Percentiles rank a stretch among this genome's conserved stretches.
These are phyloP conservation scores for Dillenia turbinata DNA, from an alignment of 164 flowering plant species.

Conservation along the genomic window DNA sequence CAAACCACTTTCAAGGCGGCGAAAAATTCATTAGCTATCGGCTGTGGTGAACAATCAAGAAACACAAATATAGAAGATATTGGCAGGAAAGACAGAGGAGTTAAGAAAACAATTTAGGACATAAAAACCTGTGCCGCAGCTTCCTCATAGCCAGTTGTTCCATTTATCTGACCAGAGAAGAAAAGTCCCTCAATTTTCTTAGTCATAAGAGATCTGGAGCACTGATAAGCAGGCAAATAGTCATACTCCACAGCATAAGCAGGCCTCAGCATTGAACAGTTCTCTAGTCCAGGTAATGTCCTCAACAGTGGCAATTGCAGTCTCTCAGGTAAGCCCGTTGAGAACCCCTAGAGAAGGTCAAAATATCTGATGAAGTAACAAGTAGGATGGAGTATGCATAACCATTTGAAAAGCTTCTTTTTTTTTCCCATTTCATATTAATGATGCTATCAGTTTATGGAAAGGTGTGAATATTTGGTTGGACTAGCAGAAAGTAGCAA, in stretches of 20 bases:
- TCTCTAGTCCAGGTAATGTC: constrained; percentile 94
- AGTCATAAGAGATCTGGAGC: constrained; percentile 91
- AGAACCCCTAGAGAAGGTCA: constrained; percentile 62
- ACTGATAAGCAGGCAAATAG: constrained; percentile 92
- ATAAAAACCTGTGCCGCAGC: constrained; percentile 93
- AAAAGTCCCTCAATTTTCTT: constrained; percentile 86
- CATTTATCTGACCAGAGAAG: constrained; percentile 99
- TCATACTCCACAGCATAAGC: constrained; percentile 99
- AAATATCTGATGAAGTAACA: background rate
- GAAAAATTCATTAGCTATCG: background rate
- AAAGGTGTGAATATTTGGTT: too few species aligned
- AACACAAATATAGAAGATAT: constrained; percentile 2
- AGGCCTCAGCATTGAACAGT: constrained; percentile 95
- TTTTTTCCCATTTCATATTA: too few species aligned
- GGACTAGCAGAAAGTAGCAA: too few species aligned
- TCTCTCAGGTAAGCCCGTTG: constrained; percentile 96
- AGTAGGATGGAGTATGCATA: too few species aligned
- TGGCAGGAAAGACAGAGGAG: background rate
- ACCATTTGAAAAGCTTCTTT: too few species aligned
- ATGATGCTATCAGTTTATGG: too few species aligned
- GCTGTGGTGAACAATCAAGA: background rate
- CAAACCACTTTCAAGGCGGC: background rate
- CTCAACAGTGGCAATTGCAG: constrained; percentile 86
- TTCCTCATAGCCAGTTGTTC: constrained; percentile 98
- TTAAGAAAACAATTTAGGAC: background rate